Conservation (phyloP, 352 stramenopile species). For the Thalassiosira allenii region DNA sequence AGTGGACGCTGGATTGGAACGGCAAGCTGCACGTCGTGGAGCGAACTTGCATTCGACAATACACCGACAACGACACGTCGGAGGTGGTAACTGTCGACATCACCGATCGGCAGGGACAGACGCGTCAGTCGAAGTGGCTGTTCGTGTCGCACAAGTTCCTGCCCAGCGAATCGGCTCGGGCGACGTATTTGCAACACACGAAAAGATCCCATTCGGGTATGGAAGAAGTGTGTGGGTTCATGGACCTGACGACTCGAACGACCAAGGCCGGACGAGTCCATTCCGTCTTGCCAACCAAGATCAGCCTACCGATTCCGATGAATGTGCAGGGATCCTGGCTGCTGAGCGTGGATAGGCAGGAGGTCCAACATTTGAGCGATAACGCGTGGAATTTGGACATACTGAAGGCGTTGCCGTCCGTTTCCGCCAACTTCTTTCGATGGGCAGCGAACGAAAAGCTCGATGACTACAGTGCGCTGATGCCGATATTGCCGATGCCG, state of each 20-base stretch:
- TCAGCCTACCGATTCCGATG: constrained; percentile 24
- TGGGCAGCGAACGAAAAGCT: constrained; percentile 17
- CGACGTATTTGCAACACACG: constrained; percentile 12
- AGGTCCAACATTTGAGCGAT: constrained; percentile 28
- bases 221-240: constrained; percentile 28
- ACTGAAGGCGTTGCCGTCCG: neutral
- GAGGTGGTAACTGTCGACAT: constrained; percentile 17
- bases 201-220: constrained; percentile 19
- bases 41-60: neutral
- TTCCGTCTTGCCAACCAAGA: constrained; percentile 36
- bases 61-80: neutral
- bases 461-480: neutral
- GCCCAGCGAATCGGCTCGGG: neutral
- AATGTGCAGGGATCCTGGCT: constrained; percentile 20
- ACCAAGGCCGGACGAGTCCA: constrained; percentile 20
- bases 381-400: constrained; percentile 32
- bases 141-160: constrained; percentile 13
- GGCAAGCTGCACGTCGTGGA: constrained; percentile 9
- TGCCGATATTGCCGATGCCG: neutral
- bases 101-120: neutral
- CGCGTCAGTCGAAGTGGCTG: neutral
- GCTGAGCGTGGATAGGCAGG: constrained; percentile 24
- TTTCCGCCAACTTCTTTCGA: constrained; percentile 21
- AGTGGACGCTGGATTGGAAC: constrained; percentile 54
- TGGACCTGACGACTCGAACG: neutral